Conservation (phyloP, 495 filamentous ascomycete genomes). For the Aeminium ludgeri region DNA sequence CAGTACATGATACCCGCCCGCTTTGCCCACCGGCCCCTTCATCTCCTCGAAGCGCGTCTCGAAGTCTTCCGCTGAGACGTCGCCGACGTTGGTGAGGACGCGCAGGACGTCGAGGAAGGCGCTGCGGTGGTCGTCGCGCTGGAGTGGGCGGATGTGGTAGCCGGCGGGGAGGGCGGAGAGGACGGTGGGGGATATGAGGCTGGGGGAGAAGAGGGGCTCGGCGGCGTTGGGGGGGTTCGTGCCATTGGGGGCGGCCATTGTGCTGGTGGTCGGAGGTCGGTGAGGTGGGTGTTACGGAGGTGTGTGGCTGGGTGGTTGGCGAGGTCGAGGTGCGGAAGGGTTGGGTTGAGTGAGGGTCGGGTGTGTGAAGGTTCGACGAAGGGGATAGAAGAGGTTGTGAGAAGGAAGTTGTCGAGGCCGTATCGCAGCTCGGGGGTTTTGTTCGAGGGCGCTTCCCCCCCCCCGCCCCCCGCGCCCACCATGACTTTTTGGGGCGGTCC, state of each 20-base stretch:
- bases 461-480: too few species aligned
- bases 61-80: slow-evolving; percentile 61
- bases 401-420: too few species aligned
- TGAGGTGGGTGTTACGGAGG: neutral
- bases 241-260: slow-evolving; percentile 4
- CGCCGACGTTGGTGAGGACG: slow-evolving; percentile 83
- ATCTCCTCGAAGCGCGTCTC: slow-evolving; percentile 73
- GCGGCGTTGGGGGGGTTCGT: slow-evolving; percentile 25
- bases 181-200: slow-evolving; percentile 64
- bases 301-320: too few species aligned
- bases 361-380: too few species aligned
- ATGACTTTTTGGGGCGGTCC: too few species aligned
- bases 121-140: slow-evolving; percentile 54
- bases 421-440: too few species aligned
- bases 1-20: slow-evolving; percentile 74
- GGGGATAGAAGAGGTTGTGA: too few species aligned
- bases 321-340: neutral
- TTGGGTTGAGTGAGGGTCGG: neutral
- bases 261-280: slow-evolving; percentile 1
- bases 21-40: slow-evolving; percentile 46
- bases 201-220: slow-evolving; percentile 52
- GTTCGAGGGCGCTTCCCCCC: too few species aligned
- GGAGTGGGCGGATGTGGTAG: slow-evolving; percentile 70
- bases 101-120: slow-evolving; percentile 82
- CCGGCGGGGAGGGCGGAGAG: slow-evolving; percentile 52